These are phyloP conservation scores for Botrytis sinoallii DNA, from an alignment of 2,329 filamentous ascomycete genomes.

Conservation along the genomic window DNA sequence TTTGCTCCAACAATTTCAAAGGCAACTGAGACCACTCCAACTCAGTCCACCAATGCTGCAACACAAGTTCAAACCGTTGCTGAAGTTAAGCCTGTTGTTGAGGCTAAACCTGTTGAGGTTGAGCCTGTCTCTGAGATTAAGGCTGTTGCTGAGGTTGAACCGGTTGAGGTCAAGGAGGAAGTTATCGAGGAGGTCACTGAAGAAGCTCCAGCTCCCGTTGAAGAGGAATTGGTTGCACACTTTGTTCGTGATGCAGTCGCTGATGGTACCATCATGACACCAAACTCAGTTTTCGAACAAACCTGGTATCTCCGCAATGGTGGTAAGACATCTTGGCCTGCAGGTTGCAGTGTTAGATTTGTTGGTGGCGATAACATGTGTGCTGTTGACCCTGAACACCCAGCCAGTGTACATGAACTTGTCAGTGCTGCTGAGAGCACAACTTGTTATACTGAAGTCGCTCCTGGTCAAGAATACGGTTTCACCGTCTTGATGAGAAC, in stretches of 20 bases:
- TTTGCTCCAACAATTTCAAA: slow-evolving; percentile 44
- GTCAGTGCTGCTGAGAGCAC: slow-evolving; percentile 80
- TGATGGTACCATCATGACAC: slow-evolving; percentile 71
- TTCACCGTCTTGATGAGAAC: slow-evolving; percentile 87
- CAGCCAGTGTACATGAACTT: slow-evolving; percentile 74
- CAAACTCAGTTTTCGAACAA: slow-evolving; percentile 77
- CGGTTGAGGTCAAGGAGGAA: neutral
- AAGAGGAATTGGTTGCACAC: slow-evolving; percentile 53
- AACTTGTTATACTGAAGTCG: slow-evolving; percentile 64
- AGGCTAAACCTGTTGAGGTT: slow-evolving; percentile 40
- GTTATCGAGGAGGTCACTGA: slow-evolving; percentile 35
- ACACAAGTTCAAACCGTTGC: slow-evolving; percentile 70
- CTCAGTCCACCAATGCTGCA: slow-evolving; percentile 49
- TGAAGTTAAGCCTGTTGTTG: slow-evolving; percentile 63
- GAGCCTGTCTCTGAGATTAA: slow-evolving; percentile 42
- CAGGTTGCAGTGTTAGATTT: slow-evolving; percentile 85
- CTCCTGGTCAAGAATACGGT: slow-evolving; percentile 68
- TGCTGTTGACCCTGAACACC: slow-evolving; percentile 75
- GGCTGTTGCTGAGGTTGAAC: slow-evolving; percentile 35
- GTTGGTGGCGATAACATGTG: slow-evolving; percentile 97
- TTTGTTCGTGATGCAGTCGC: slow-evolving; percentile 76
- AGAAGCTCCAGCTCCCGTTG: slow-evolving; percentile 32
- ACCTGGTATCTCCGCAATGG: slow-evolving; percentile 89
- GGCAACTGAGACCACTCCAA: slow-evolving; percentile 49
- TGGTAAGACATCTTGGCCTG: slow-evolving; percentile 76